These are phyloP conservation scores for Eimeria maxima DNA, from an alignment of 169 alveolate species.

Conservation along the genomic window DNA sequence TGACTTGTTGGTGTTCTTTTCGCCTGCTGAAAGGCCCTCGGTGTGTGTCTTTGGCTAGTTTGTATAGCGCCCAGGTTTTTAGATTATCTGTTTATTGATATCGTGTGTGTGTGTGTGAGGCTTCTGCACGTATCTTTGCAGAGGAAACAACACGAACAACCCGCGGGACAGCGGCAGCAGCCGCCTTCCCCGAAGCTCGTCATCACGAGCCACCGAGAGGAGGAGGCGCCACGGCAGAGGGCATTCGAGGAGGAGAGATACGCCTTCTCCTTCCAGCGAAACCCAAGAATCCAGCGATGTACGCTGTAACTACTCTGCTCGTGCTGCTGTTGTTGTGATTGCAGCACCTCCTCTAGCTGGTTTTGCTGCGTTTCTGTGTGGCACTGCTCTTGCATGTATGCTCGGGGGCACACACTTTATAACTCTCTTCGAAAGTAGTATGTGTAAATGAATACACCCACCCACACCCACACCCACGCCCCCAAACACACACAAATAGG, in stretches of 20 bases:
- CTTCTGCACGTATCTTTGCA: neutral
- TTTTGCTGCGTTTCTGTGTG: neutral
- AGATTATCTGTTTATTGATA: neutral
- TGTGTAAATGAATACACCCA: neutral
- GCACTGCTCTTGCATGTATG: neutral
- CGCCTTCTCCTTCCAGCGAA: slow-evolving; percentile 67
- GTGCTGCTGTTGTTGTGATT: neutral
- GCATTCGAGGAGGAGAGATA: slow-evolving; percentile 58
- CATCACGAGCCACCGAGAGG: slow-evolving; percentile 48
- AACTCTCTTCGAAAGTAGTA: neutral
- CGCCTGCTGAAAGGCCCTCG: neutral
- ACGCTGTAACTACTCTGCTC: neutral
- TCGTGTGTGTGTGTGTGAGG: neutral
- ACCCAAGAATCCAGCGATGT: slow-evolving; percentile 63
- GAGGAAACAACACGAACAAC: slow-evolving; percentile 62
- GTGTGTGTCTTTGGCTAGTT: neutral
- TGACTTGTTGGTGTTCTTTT: neutral
- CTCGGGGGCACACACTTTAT: neutral
- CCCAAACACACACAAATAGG: neutral
- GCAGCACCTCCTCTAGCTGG: neutral
- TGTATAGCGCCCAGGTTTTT: neutral
- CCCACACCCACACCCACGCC: neutral
- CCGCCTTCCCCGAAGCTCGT: slow-evolving; percentile 14
- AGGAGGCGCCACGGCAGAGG: slow-evolving; percentile 73
- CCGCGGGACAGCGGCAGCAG: slow-evolving; percentile 61